Base-by-base conservation (phyloP, 345 rosid species). In the Lepidium aucheri region DNA sequence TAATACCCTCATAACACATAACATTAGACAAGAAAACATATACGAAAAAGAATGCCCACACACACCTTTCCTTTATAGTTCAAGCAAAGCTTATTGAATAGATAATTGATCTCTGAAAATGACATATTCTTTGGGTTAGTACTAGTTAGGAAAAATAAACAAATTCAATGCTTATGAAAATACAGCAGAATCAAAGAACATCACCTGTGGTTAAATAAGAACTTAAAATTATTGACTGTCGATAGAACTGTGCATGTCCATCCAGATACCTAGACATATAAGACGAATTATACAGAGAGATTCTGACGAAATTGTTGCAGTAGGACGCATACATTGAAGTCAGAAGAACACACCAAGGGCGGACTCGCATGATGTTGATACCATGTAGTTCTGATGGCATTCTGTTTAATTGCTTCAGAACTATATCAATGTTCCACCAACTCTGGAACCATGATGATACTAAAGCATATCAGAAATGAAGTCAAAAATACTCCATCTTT, bases 51-150 rank as follows among this genome's bases (percentile, higher is more conserved):
- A 22, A 12, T 47, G 63, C 84, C 1, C 47, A 26, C 30, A 26
- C 26, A 24, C 6, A 89, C 96, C 93, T 89, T 93, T 76, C 98
- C 98, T 73, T 76, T 70, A 68, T 89, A 83, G 78, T 87, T 93
- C 47, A 75, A 32, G 61, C 89, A 90, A 17, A 69, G 81, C 56
- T 49, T 86, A 81, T 78, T 90, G 80, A 87, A 93, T 56, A 84
- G 77, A 47, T 83, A 81, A 80, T 86, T 89, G 72, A 93, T 86
- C 60, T 90, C 98, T 93, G 91, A 46, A 20, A 75, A 75, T 14
- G 4, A 40, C 14, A 56, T 35, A 46, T 38, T 38, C 10, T 57
- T 15, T 40, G 24, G 53, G 47, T 72, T 65, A 72, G 69, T 49
- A 65, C 8, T 42, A 65, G 60, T 49, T 40, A 47, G 22, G 33